Evolutionary conservation across 1,284 basidiomycete species (phyloP).

Genomic region (Paramarasmius palmivorus): DNA sequence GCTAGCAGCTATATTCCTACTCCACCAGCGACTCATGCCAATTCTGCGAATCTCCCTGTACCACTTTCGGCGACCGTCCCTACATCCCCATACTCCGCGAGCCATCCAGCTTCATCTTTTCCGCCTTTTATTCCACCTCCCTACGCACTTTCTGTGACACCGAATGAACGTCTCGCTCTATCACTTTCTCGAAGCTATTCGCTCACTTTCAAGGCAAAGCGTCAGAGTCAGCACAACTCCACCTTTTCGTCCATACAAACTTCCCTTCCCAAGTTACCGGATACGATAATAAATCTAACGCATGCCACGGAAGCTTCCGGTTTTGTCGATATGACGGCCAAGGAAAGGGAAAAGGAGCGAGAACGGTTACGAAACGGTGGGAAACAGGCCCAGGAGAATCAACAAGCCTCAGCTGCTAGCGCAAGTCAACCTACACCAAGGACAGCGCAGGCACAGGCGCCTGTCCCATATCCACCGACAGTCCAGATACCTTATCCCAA

Average conservation of each 20-base stretch:
- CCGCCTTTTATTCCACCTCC: no score
- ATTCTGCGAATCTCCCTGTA: background rate
- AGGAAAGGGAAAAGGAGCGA: slow-evolving; percentile 70
- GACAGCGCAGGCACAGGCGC: background rate
- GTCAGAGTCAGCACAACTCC: background rate
- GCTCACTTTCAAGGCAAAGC: no score
- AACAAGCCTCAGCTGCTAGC: slow-evolving; percentile 34
- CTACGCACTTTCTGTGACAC: no score
- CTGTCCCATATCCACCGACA: slow-evolving; percentile 12
- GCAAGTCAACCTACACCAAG: background rate
- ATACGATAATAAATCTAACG: slow-evolving; percentile 30
- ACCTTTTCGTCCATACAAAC: slow-evolving; percentile 29
- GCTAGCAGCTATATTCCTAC: slow-evolving; percentile 4
- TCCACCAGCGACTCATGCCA: background rate
- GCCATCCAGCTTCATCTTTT: background rate
- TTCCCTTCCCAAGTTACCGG: slow-evolving; percentile 16
- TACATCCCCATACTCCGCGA: background rate
- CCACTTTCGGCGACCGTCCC: background rate
- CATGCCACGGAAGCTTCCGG: slow-evolving; percentile 59
- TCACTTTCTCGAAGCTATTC: no score
- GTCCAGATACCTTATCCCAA: slow-evolving; percentile 26
- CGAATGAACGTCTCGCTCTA: no score
- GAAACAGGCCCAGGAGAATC: slow-evolving; percentile 32
- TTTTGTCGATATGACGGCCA: slow-evolving; percentile 71
- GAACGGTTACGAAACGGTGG: slow-evolving; percentile 68